Evolutionary conservation across 2,329 filamentous ascomycete genomes (phyloP).

Genomic region (Lizonia empirigonia): DNA sequence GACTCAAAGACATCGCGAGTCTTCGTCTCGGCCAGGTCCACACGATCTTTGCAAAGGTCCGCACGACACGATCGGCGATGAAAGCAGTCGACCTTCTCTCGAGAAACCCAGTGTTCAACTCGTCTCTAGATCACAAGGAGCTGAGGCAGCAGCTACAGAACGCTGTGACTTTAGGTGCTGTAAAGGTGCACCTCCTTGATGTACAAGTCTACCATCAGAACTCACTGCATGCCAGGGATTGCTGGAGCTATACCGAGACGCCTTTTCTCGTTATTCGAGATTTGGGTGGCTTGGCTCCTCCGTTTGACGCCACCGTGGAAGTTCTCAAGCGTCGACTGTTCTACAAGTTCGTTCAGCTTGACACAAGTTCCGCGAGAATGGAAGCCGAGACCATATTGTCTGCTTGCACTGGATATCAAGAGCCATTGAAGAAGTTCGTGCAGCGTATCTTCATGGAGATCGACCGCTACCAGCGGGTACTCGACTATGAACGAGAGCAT

Average conservation of each 20-base stretch:
- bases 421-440: slow-evolving; percentile 19
- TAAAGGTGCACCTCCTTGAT: slow-evolving; percentile 33
- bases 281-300: slow-evolving; percentile 28
- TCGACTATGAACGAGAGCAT: slow-evolving; percentile 30
- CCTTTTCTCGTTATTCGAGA: slow-evolving; percentile 29
- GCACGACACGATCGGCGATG: slow-evolving; percentile 23
- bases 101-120: slow-evolving; percentile 29
- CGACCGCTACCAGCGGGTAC: slow-evolving; percentile 23
- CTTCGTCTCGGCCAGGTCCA: slow-evolving; percentile 38
- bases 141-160: slow-evolving; percentile 31
- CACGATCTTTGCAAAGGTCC: slow-evolving; percentile 30
- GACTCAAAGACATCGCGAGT: slow-evolving; percentile 22
- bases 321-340: slow-evolving; percentile 35
- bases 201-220: slow-evolving; percentile 33
- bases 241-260: slow-evolving; percentile 36
- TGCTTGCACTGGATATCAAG: slow-evolving; percentile 3
- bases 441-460: slow-evolving; percentile 30
- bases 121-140: slow-evolving; percentile 27
- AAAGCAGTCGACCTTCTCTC: slow-evolving; percentile 24
- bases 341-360: slow-evolving; percentile 19
- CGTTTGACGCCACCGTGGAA: slow-evolving; percentile 23
- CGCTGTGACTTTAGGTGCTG: slow-evolving; percentile 22
- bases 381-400: slow-evolving; percentile 17
- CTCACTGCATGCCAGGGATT: slow-evolving; percentile 22
- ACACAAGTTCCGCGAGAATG: slow-evolving; percentile 9